Evolutionary conservation across 805 yeast genomes (phyloP), one percentile per base, ranked within the genome.

Genomic region (Maudiozyma bulderi): DNA sequence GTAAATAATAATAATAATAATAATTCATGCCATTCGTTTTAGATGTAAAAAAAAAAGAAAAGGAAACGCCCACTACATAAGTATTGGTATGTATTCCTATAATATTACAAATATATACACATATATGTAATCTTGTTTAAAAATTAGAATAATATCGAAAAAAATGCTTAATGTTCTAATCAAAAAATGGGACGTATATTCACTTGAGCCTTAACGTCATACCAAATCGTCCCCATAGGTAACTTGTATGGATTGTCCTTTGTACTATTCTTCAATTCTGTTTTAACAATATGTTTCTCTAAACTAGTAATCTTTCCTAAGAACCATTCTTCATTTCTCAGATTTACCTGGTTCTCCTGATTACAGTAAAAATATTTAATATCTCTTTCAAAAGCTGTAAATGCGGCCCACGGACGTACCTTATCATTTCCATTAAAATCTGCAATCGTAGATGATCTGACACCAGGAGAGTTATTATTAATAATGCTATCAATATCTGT

Each of bases 351-450:
- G 28, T 29, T 13, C 11, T 67, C 67, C 14, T 38, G 14, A 44
- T 72, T 70, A 46, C 79, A 77, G 54, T 91, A 68, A 59, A 89
- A 83, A 62, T 80, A 89, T 62, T 90, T 89, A 0, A 95, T 93
- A 0, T 87, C 83, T 1, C 91, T 95, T 11, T 60, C 61, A 49
- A 86, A 75, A 11, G 71, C 77, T 55, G 93, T 90, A 70, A 91
- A 91, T 1, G 95, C 95, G 0, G 96, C 96, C 98, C 98, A 91
- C 0, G 91, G 88, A 48, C 9, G 55, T 37, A 7, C 43, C 43
- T 10, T 44, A 47, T 9, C 14, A 35, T 15, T 35, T 14, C 14
- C n/a, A 13, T 20, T 20, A 3, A 20, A 4, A 20, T 20, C 26
- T 20, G 26, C 4, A 20, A 20, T 20, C 26, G 26, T 20, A 20